Evolutionary conservation across 1,284 basidiomycete genomes (phyloP).

Genomic region (Melampsora larici-populina): DNA sequence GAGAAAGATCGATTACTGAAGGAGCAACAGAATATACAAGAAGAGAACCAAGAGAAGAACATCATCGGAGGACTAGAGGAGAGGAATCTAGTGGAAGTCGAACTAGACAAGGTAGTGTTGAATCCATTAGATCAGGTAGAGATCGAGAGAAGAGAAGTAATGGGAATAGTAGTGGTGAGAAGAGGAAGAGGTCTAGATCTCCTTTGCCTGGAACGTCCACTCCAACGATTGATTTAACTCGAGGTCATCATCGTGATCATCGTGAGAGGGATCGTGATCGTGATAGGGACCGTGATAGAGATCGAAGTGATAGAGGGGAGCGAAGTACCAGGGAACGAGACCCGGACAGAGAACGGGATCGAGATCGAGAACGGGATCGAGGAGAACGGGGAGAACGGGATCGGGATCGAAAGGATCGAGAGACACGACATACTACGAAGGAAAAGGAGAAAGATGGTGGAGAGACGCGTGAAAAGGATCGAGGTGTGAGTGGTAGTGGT

Average conservation of each 20-base stretch:
- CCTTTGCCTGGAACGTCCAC: neutral
- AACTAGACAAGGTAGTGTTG: constrained; percentile 45
- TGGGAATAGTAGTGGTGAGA: constrained; percentile 42
- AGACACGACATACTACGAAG: constrained; percentile 11
- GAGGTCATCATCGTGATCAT: constrained; percentile 47
- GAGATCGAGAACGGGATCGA: constrained; percentile 43
- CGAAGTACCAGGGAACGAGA: constrained; percentile 29
- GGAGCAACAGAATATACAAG: neutral
- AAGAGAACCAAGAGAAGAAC: constrained; percentile 43
- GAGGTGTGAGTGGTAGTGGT: too few relatives aligned
- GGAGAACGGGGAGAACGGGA: constrained; percentile 31
- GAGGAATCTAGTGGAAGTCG: constrained; percentile 41
- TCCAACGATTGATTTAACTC: neutral
- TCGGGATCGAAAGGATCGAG: constrained; percentile 35
- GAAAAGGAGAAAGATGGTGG: too few relatives aligned
- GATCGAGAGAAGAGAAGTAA: constrained; percentile 33
- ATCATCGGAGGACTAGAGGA: constrained; percentile 54
- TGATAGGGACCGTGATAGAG: constrained; percentile 9
- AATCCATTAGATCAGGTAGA: constrained; percentile 42
- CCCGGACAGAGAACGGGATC: constrained; percentile 46
- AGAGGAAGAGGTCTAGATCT: constrained; percentile 37
- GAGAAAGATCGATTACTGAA: too few relatives aligned
- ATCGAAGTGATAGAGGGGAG: too few relatives aligned
- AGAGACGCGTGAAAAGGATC: too few relatives aligned
- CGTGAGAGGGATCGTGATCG: constrained; percentile 46